These are phyloP conservation scores for Cyclotella baltica DNA, from an alignment of 108 stramenopile genomes.

Conservation along the genomic window DNA sequence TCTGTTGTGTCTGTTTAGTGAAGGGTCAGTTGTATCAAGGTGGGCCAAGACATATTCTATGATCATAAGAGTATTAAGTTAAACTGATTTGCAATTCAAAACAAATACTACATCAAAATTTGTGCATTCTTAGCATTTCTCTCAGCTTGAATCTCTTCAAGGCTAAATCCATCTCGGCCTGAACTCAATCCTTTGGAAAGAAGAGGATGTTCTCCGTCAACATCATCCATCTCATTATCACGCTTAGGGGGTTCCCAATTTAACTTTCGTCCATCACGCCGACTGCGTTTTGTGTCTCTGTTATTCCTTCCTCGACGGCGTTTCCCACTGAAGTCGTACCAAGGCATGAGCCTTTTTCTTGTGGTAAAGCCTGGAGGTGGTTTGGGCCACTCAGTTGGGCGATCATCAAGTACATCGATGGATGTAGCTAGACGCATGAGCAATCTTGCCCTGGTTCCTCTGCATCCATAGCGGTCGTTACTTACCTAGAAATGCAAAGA, in stretches of 20 bases:
- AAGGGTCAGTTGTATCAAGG: too few species aligned
- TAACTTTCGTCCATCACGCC: slow-evolving; percentile 34
- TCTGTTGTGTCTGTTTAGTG: too few species aligned
- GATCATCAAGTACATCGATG: slow-evolving; percentile 72
- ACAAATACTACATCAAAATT: too few species aligned
- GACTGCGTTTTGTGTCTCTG: slow-evolving; percentile 39
- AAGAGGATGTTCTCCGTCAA: slow-evolving; percentile 33
- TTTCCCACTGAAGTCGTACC: slow-evolving; percentile 60
- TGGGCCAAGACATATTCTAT: too few species aligned
- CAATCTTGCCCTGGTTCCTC: slow-evolving; percentile 72
- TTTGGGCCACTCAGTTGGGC: slow-evolving; percentile 77
- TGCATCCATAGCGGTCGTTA: slow-evolving; percentile 75
- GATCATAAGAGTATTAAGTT: too few species aligned
- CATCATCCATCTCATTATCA: slow-evolving; percentile 13
- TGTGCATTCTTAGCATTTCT: slow-evolving; percentile 58
- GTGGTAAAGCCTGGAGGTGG: slow-evolving; percentile 81
- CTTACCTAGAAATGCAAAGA: slow-evolving; percentile 34
- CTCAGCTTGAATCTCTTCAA: slow-evolving; percentile 75
- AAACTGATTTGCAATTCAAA: too few species aligned
- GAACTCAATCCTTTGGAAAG: slow-evolving; percentile 48
- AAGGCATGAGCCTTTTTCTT: slow-evolving; percentile 71
- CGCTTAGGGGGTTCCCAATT: slow-evolving; percentile 10
- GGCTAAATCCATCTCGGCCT: slow-evolving; percentile 64
- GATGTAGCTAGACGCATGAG: slow-evolving; percentile 77
- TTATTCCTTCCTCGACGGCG: slow-evolving; percentile 1